Base-by-base conservation (phyloP, 495 filamentous ascomycete species). In the Penicillium longicatenatum region DNA sequence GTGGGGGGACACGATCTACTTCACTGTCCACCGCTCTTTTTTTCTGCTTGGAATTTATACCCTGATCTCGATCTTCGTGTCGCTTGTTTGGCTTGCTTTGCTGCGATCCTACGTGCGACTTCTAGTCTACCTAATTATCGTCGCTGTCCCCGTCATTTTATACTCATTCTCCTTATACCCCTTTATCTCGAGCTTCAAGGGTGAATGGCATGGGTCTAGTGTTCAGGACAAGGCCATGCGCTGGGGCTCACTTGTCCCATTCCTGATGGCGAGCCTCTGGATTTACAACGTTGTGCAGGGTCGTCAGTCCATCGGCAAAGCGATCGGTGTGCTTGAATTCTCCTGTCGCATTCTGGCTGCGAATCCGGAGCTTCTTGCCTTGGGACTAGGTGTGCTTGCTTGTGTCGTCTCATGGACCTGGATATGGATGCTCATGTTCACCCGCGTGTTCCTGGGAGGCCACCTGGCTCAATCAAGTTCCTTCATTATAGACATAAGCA, bases 351-450 rank as follows among this genome's bases (percentile, higher is more conserved):
- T 98, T 45, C 82, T 98, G 16, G 84, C 89, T 12, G 86, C 90
- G 11, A 94, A 94, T 65, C 87, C 93, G 21, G 88, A 89, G 19
- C 78, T 98, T 22, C 75, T 98, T n/a, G 70, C 87, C 4, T 80
- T 97, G 29, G 93, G 93, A 19, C 84, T 98, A 60, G 86, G 75
- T 30, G 89, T 86, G 24, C 82, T 98, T n/a, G 80, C 76, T 10
- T 76, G 81, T 33, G 86, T 96, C 42, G 87, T 95, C 10, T 75
- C 83, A 8, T 98, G 93, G 89, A 96, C 92, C 2, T 98, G 94
- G 94, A 63, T 89, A 10, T 98, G 94, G 94, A 84, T 98, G 68
- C 83, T 86, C 63, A 97, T 98, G 94, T 98, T 98, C 72, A 94
- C 91, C 3, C 82, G 92, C 24, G 85, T 98, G 44, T 98, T 98